Evolutionary conservation across 257 asterid species (phyloP).

Genomic region (Jasminum sambac): DNA sequence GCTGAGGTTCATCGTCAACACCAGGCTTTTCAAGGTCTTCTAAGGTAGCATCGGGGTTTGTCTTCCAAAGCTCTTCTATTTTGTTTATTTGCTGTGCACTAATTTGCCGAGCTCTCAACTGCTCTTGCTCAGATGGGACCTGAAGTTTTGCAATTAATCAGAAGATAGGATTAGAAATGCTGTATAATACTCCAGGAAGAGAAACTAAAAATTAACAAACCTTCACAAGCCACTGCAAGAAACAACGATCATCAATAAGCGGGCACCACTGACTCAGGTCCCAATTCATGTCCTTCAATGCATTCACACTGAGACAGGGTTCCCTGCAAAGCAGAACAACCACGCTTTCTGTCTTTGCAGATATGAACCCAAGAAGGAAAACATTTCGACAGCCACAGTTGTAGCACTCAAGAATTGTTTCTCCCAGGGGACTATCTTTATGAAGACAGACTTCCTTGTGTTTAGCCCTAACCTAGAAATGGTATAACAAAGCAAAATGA

Average conservation of each 20-base stretch:
- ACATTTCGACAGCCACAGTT: slow-evolving; percentile 98
- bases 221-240: slow-evolving; percentile 98
- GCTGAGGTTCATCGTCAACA: slow-evolving; percentile 97
- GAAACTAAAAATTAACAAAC: slow-evolving; percentile 34
- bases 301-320: slow-evolving; percentile 89
- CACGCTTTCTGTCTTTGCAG: slow-evolving; percentile 98
- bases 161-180: slow-evolving; percentile 18
- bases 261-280: slow-evolving; percentile 99
- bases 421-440: slow-evolving; percentile 98
- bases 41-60: slow-evolving; percentile 92
- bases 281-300: slow-evolving; percentile 98
- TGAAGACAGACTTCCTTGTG: slow-evolving; percentile 99
- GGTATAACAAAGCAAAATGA: slow-evolving; percentile 16
- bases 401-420: slow-evolving; percentile 93
- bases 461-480: slow-evolving; percentile 89
- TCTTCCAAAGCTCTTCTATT: slow-evolving; percentile 98
- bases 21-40: slow-evolving; percentile 99
- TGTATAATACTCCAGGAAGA: slow-evolving; percentile 3
- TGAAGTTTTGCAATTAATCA: slow-evolving; percentile 31
- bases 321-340: slow-evolving; percentile 98
- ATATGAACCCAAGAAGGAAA: slow-evolving; percentile 94
- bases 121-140: slow-evolving; percentile 99
- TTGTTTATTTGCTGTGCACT: slow-evolving; percentile 99
- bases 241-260: slow-evolving; percentile 94
- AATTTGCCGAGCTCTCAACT: slow-evolving; percentile 94